Evolutionary conservation across 2,329 filamentous ascomycete species (phyloP).

Genomic region (Aspergillus sp.): DNA sequence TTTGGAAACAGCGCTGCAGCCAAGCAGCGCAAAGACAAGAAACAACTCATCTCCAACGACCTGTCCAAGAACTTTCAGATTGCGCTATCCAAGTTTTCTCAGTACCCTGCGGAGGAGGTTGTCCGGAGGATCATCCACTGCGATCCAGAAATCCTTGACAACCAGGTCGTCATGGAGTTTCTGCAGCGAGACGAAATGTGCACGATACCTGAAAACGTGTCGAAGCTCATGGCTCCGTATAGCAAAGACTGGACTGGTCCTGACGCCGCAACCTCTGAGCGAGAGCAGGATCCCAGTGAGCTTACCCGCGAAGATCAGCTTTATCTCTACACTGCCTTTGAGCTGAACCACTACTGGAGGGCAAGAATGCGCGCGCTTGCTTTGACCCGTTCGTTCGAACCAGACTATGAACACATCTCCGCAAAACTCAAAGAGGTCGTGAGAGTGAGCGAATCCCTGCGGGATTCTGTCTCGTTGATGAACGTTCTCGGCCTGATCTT

Average conservation of each 20-base stretch:
- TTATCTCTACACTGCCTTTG: conserved; percentile 89
- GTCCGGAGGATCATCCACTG: conserved; percentile 95
- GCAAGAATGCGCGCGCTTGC: conserved; percentile 89
- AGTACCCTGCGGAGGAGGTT: conserved; percentile 79
- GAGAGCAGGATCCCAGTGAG: conserved; percentile 85
- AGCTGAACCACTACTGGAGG: conserved; percentile 98
- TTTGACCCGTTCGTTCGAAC: conserved; percentile 80
- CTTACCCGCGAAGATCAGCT: conserved; percentile 95
- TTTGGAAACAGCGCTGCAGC: conserved; percentile 67
- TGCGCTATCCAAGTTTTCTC: conserved; percentile 90
- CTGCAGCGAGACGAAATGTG: conserved; percentile 90
- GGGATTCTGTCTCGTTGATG: conserved; percentile 91
- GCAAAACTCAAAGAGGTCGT: conserved; percentile 86
- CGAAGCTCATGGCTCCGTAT: conserved; percentile 92
- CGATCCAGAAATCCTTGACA: conserved; percentile 85
- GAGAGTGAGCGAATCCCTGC: conserved; percentile 81
- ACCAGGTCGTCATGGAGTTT: conserved; percentile 94
- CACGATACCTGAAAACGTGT: conserved; percentile 85
- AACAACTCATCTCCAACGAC: conserved; percentile 92
- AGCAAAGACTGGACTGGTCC: conserved; percentile 95
- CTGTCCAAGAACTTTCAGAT: conserved; percentile 91
- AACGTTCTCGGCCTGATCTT: conserved; percentile 94
- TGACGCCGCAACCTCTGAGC: conserved; percentile 73
- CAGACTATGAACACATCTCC: conserved; percentile 90
- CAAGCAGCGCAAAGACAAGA: conserved; percentile 90